These are phyloP conservation scores for Leptographium procerum DNA, from an alignment of 2,329 filamentous ascomycete genomes.

Conservation along the genomic window DNA sequence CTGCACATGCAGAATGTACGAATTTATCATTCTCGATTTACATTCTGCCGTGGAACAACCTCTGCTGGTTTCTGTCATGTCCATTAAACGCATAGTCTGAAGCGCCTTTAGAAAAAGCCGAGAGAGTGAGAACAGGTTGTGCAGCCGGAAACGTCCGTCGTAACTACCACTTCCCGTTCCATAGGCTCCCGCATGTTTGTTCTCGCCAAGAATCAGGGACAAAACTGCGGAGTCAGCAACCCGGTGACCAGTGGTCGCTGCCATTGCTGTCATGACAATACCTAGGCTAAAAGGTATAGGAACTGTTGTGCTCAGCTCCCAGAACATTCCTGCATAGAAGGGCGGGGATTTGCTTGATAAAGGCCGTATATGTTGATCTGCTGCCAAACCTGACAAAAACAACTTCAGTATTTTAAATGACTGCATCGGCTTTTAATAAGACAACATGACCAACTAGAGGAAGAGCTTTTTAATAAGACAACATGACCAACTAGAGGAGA, in stretches of 20 bases:
- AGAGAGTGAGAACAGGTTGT: slow-evolving; percentile 29
- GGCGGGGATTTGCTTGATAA: background rate
- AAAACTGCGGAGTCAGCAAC: background rate
- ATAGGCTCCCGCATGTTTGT: background rate
- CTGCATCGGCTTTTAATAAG: background rate
- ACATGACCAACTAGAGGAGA: no score
- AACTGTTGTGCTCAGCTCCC: background rate
- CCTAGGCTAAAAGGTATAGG: background rate
- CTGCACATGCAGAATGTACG: slow-evolving; percentile 26
- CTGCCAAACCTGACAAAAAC: background rate
- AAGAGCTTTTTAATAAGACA: background rate
- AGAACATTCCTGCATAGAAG: background rate
- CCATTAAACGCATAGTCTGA: slow-evolving; percentile 8
- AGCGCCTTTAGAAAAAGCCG: slow-evolving; percentile 24
- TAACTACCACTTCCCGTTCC: background rate
- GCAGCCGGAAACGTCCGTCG: slow-evolving; percentile 24
- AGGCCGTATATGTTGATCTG: background rate
- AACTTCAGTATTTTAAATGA: background rate
- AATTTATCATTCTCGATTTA: slow-evolving; percentile 15
- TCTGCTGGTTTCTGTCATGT: background rate
- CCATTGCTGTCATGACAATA: background rate
- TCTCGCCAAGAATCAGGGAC: background rate
- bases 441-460: background rate
- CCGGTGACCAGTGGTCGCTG: background rate
- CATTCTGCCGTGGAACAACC: background rate